Percentiles rank a stretch among this genome's conserved stretches.
These are phyloP conservation scores for Metarhizium robertsii DNA, from an alignment of 2,329 filamentous ascomycete species.

Conservation along the genomic window DNA sequence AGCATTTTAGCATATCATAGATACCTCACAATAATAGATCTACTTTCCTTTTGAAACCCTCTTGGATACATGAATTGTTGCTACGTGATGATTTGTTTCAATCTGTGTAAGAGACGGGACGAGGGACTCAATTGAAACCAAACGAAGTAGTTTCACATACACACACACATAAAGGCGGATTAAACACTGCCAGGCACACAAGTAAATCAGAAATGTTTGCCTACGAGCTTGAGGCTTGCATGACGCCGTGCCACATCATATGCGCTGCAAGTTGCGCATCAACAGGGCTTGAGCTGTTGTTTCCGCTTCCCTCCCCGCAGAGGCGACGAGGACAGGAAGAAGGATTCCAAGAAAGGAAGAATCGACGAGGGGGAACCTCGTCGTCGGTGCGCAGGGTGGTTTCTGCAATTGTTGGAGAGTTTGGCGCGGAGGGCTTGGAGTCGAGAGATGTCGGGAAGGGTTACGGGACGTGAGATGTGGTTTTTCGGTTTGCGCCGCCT, in stretches of 20 bases:
- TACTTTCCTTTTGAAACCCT: background rate
- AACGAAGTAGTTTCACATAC: background rate
- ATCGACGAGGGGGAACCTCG: background rate
- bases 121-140: background rate
- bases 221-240: background rate
- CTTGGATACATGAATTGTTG: background rate
- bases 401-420: background rate
- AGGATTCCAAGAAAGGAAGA: too few species aligned
- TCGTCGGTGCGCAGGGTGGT: background rate
- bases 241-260: background rate
- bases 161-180: background rate
- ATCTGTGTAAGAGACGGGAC: background rate
- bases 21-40: background rate
- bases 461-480: too few species aligned
- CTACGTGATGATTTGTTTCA: background rate
- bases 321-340: background rate
- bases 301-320: background rate
- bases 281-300: background rate
- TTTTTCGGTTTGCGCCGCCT: too few species aligned
- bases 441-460: too few species aligned
- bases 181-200: background rate
- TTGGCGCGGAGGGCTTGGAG: too few species aligned
- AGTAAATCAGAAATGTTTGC: background rate
- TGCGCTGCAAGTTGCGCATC: background rate
- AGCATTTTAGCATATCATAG: slow-evolving; percentile 1